Evolutionary conservation across 345 rosid genomes (phyloP), one percentile per base, ranked within the genome.

Genomic region (Bretschneidera sinensis): DNA sequence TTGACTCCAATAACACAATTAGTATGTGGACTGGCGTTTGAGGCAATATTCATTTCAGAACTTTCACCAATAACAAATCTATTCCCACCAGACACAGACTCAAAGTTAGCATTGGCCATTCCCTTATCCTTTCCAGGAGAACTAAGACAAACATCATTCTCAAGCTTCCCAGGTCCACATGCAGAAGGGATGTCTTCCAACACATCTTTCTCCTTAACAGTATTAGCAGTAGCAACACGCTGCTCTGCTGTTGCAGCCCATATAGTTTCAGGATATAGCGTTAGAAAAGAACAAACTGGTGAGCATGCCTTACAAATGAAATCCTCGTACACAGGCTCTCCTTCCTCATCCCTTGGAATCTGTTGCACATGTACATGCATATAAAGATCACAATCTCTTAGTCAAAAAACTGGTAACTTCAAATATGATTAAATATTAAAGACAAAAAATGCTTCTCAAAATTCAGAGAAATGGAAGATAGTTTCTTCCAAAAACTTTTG

Each of bases 301-400:
- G 94, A 83, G 73, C 99, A 94, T 34, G 67, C 71, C 72, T 78
- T 76, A 79, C 99, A 91, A 68, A 91, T 80, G 69, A 94, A 86
- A 65, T 94, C 99, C 55, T 86, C 97, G 55, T 88, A 94, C 17
- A 81, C 58, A 24, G 92, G 96, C 54, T 85, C 96, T 50, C 95
- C 97, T 69, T 94, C 97, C 56, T 83, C 92, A 54, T 88, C 96
- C 67, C 79, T 83, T 22, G 92, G 95, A 66, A 91, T 88, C 97
- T 94, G 83, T 5, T 24, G 57, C 22, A 65, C 47, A 34, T 61
- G 59, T 51, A 24, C 39, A 51, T 14, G 23, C 35, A 17, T 1
- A 45, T 39, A 39, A 39, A 14, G 45, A 39, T 39, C 16, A 39
- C 10, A 39, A 39, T 39, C 45, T 1, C 9, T 39, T 39, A 14